Conservation (phyloP, 768 basidiomycete genomes). For the Calocera viscosa region DNA sequence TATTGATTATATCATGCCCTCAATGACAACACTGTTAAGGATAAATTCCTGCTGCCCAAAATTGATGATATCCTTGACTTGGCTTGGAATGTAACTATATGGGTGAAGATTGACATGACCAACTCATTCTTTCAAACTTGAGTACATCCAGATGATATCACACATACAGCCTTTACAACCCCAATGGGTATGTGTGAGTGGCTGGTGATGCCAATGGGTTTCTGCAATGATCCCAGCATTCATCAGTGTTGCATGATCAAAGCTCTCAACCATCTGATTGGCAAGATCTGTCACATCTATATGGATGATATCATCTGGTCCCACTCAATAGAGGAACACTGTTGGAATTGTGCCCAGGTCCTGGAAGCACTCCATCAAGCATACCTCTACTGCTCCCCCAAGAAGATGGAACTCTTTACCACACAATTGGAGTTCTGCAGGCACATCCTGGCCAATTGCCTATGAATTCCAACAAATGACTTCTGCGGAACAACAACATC, state of each 20-base stretch:
- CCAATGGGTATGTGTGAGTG: conserved; percentile 12
- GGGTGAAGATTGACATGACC: conserved; percentile 15
- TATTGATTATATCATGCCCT: conserved; percentile 28
- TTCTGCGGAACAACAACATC: conserved; percentile 29
- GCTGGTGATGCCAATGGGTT: conserved; percentile 17
- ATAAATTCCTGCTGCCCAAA: conserved; percentile 23
- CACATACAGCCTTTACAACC: conserved; percentile 16
- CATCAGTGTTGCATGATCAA: conserved; percentile 28
- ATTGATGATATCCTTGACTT: background rate
- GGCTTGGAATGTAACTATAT: too few relatives aligned
- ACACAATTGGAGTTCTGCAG: too few relatives aligned
- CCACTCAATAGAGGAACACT: too few relatives aligned
- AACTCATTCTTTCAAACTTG: conserved; percentile 33
- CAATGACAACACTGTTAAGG: conserved; percentile 26
- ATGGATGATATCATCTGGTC: conserved; percentile 20
- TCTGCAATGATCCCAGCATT: conserved; percentile 26
- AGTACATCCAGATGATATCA: conserved; percentile 20
- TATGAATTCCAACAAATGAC: conserved; percentile 26
- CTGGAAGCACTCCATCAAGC: too few relatives aligned
- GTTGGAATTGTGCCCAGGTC: too few relatives aligned
- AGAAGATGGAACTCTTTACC: too few relatives aligned
- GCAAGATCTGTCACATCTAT: conserved; percentile 23
- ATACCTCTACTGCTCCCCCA: too few relatives aligned
- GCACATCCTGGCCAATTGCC: conserved; percentile 25
- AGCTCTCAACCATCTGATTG: conserved; percentile 24